A percentile compares a stretch with the other conserved stretches of the same genome.
These are phyloP conservation scores for Aspergillus sojae DNA, from an alignment of 2,329 filamentous ascomycete species.

Conservation along the genomic window DNA sequence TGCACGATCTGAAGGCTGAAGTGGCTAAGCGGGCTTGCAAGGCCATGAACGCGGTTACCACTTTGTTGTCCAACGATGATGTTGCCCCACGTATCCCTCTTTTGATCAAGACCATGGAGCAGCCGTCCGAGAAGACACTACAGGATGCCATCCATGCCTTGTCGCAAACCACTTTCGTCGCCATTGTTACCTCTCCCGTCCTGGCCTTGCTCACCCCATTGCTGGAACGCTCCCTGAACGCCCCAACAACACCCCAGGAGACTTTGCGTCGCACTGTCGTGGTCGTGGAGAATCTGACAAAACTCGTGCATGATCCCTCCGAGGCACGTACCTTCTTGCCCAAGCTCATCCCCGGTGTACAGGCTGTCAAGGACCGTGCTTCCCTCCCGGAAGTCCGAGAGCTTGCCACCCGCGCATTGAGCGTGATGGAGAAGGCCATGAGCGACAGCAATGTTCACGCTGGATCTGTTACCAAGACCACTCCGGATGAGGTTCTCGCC, in stretches of 20 bases:
- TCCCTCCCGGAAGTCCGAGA: slow-evolving; percentile 94
- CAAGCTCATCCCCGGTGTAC: slow-evolving; percentile 90
- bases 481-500: slow-evolving; percentile 70
- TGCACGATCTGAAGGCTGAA: slow-evolving; percentile 95
- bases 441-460: slow-evolving; percentile 61
- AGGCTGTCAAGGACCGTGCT: slow-evolving; percentile 81
- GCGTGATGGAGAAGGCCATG: slow-evolving; percentile 94
- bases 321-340: slow-evolving; percentile 94
- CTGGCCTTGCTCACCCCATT: slow-evolving; percentile 92
- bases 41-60: slow-evolving; percentile 89
- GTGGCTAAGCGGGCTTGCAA: slow-evolving; percentile 81
- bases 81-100: slow-evolving; percentile 89
- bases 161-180: slow-evolving; percentile 97
- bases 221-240: slow-evolving; percentile 91
- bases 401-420: slow-evolving; percentile 77
- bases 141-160: slow-evolving; percentile 97
- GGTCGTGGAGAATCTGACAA: slow-evolving; percentile 96
- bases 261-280: slow-evolving; percentile 94
- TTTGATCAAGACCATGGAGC: slow-evolving; percentile 91
- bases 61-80: slow-evolving; percentile 93
- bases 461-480: slow-evolving; percentile 63
- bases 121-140: slow-evolving; percentile 82
- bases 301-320: slow-evolving; percentile 92
- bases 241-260: slow-evolving; percentile 86
- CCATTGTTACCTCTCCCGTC: slow-evolving; percentile 91